Base-by-base conservation (phyloP, 768 basidiomycete species). In the Hygrocybe coccinea region DNA sequence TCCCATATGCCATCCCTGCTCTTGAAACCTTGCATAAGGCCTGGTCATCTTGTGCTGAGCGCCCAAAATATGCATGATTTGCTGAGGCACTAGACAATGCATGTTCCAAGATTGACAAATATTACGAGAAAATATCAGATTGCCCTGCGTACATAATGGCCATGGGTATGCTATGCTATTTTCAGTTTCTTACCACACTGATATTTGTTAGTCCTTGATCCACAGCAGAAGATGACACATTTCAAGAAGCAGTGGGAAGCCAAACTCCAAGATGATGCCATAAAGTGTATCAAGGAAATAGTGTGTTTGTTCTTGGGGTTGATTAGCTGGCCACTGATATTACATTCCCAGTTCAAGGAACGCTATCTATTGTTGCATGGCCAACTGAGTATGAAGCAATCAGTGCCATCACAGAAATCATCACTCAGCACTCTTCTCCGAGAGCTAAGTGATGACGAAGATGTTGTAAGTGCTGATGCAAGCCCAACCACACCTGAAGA, bases 1-100 rank as follows among this genome's bases (percentile, higher is more conserved):
- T 74, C 12, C 63, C 68, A 45, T 49, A 50, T 24, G 70, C 63
- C 0, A 59, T 73, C 22, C 72, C 73, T 25, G 71, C 71, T 1
- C 64, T 74, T 35, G 68, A 74, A 52, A 56, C 50, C 0, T 60
- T 75, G 0, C 65, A 73, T 55, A 54, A 56, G 6, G 63, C 58
- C 1, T 74, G 70, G 72, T 55, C 60, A 1, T 59, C 34, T 19
- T 46, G 51, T 2, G 25, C 52, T 1, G 19, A 37, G 0, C 55
- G 51, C 6, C 39, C 48, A 0, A 62, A 63, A 50, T 71, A 67
- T 59, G 21, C 14, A 2, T 39, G 48, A 21, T 71, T 68, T 45
- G 17, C 43, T 0, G 25, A 37, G 15, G 70, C 64, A 7, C 60
- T 72, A 3, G 35, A 62, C 11, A 64, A 57, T 4, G 71, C 56